Evolutionary conservation across 225 moss, liverwort and hornwort species (phyloP).

Genomic region (Bryum argenteum): DNA sequence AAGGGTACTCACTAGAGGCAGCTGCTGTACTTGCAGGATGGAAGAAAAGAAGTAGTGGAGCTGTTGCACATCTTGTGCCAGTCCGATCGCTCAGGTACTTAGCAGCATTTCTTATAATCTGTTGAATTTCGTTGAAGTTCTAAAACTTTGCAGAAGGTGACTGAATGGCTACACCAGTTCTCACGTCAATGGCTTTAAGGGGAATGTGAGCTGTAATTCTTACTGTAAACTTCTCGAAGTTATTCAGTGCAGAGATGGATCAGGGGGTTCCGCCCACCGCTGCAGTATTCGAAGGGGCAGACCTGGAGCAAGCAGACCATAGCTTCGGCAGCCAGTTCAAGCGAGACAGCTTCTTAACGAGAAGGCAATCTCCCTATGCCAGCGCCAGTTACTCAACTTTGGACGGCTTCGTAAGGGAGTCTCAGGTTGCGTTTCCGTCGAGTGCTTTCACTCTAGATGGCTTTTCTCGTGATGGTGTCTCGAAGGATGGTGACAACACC

Average conservation of each 20-base stretch:
- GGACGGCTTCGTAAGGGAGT: conserved; percentile 39
- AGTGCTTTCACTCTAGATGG: conserved; percentile 38
- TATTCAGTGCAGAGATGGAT: conserved; percentile 49
- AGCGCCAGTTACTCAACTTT: conserved; percentile 36
- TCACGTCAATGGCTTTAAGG: conserved; percentile 1
- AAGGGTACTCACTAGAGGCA: neutral
- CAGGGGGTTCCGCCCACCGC: conserved; percentile 41
- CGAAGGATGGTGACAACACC: conserved; percentile 34
- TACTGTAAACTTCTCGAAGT: conserved; percentile 15
- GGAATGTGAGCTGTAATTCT: conserved; percentile 1
- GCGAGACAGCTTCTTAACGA: conserved; percentile 38
- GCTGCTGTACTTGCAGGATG: conserved; percentile 30
- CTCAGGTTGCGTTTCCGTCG: conserved; percentile 33
- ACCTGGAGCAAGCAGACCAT: conserved; percentile 41
- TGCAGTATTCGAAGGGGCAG: conserved; percentile 38
- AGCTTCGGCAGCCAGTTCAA: conserved; percentile 43
- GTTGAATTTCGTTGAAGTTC: neutral
- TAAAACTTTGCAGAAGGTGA: neutral
- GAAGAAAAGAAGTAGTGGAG: conserved; percentile 34
- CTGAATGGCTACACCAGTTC: conserved; percentile 1
- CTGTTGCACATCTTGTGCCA: conserved; percentile 31
- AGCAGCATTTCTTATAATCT: neutral
- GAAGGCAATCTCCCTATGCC: conserved; percentile 35
- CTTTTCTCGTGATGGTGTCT: conserved; percentile 32
- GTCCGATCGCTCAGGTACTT: conserved; percentile 35